Base-by-base conservation (phyloP, 176 grass and related monocot genomes). In the Avena sativa region DNA sequence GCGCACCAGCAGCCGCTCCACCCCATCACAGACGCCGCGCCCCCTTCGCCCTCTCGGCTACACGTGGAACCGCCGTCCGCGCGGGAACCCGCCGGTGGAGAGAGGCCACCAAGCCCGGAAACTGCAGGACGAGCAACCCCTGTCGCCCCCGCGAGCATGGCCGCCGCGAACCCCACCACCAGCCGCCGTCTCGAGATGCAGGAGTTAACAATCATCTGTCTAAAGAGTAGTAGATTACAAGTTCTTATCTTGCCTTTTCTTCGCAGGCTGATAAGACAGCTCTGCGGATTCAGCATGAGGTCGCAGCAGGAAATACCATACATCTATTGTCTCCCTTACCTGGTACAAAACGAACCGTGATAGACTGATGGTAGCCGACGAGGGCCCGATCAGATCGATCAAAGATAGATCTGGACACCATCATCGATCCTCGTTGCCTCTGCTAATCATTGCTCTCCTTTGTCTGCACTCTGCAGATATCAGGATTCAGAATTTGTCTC, bases 231-330 rank as follows among this genome's bases (percentile, higher is more conserved):
- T 38, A 4, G 30, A 66, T 32, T 38, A 2, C 26, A 71, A 48
- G 28, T 14, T 17, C 12, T 79, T 47, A 52, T 52, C 63, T 13
- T 50, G 17, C 16, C 1, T 34, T 74, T 15, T 14, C 6, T 58
- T 70, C 51, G 59, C 32, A 71, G 53, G 44, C 26, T 81, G 80
- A 90, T 16, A 59, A 48, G 84, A 73, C 49, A 64, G 58, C 58
- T 85, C 6, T 14, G 16, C 53, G 53, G 8, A 65, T 52, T 56
- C 82, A 71, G 8, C 79, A 63, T 63, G 16, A 86, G 67, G 34
- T 79, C 63, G 64, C 79, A 73, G 48, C 46, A 67, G 58, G 74
- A 83, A 83, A 56, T 71, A 64, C 30, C 47, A 21, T 61, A 11
- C 34, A 56, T 76, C 79, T 53, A 25, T 59, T 19, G 59, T 6